Evolutionary conservation across 345 rosid genomes (phyloP).

Genomic region (rapeseed (Brassica napus)): Da-Ae NC_063448.1:13631501-13632000

Average conservation of each 20-base stretch:
- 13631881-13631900: background rate
- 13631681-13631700: background rate
- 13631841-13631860: background rate
- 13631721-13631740: background rate
- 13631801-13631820: background rate
- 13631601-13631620: background rate
- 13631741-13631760: background rate
- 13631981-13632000: background rate
- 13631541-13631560: background rate
- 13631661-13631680: background rate
- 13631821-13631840: background rate
- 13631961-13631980: background rate
- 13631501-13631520: background rate
- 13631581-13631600: background rate
- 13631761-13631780: background rate
- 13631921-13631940: background rate
- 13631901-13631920: background rate
- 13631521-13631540: background rate
- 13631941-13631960: background rate
- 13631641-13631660: background rate
- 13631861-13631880: background rate
- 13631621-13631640: background rate
- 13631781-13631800: background rate
- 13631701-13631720: background rate
- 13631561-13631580: background rate